Percentiles rank a stretch among this genome's conserved stretches.
phyloP scores from a whole-genome alignment of 2,329 filamentous ascomycete species.

The Ramichloridium luteum region DNA sequence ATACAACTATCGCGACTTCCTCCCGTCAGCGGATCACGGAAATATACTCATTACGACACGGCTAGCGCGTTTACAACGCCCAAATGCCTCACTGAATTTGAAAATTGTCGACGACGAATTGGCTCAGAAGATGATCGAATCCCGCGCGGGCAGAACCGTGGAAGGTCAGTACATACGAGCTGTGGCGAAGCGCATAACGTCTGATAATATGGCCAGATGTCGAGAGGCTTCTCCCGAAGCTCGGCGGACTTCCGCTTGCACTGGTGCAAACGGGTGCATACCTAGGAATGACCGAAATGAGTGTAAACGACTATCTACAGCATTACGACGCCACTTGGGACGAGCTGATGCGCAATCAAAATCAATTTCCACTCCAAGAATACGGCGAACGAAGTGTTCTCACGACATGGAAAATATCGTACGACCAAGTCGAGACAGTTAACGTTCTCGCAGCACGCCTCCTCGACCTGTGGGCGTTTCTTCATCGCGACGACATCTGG shows the following conservation, averaged over 20 bases:
- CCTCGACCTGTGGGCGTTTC: constrained; percentile 10
- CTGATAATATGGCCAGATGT: too few relatives aligned
- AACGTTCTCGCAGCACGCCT: constrained; percentile 15
- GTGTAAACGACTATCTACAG: constrained; percentile 4
- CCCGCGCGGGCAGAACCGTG: constrained; percentile 10
- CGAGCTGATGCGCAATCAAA: constrained; percentile 5
- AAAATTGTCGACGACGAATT: constrained; percentile 14
- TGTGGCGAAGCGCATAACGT: too few relatives aligned
- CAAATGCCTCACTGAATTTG: constrained; percentile 7
- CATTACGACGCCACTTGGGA: constrained; percentile 5
- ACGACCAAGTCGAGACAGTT: constrained; percentile 17
- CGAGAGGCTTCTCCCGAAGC: constrained; percentile 15
- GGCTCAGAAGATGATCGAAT: constrained; percentile 19
- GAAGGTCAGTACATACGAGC: constrained; percentile 5
- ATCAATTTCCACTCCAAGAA: constrained; percentile 4
- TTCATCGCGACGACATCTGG: constrained; percentile 1
- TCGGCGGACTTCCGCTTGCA: constrained; percentile 20
- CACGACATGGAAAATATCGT: constrained; percentile 24
- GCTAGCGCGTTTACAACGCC: constrained; percentile 12
- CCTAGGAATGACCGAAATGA: constrained; percentile 8
- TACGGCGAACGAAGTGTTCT: constrained; percentile 11
- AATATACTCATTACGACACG: constrained; percentile 21
- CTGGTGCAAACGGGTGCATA: constrained; percentile 17
- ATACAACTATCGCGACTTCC: constrained; percentile 12
- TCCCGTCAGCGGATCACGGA: constrained; percentile 17